Conservation (phyloP, 768 basidiomycete genomes). For the Collybia sp. region DNA sequence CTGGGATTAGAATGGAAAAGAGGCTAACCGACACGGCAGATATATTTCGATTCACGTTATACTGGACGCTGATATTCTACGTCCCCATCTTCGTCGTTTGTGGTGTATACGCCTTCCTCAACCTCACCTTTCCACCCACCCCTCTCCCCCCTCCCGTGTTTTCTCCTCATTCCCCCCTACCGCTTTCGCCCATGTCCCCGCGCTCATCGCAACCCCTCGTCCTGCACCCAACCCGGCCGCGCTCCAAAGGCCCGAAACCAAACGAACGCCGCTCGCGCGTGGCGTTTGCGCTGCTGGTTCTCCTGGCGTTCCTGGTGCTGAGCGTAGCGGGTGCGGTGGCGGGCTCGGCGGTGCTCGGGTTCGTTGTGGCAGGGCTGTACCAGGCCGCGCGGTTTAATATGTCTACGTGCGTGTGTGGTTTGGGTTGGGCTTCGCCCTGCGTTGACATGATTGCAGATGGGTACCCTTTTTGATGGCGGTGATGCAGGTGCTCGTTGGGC, state of each 20-base stretch:
- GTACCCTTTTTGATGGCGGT: constrained; percentile 41
- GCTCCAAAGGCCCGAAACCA: constrained; percentile 9
- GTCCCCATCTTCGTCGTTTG: constrained; percentile 44
- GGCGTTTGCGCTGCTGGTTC: constrained; percentile 41
- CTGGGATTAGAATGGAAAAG: no score
- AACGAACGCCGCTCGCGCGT: constrained; percentile 41
- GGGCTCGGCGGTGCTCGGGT: constrained; percentile 42
- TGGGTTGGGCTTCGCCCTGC: no score
- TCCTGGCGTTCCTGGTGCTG: constrained; percentile 34
- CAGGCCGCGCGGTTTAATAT: constrained; percentile 41
- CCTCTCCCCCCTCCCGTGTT: constrained; percentile 5
- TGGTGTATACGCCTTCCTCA: constrained; percentile 47
- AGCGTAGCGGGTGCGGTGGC: constrained; percentile 42
- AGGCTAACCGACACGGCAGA: constrained; percentile 22
- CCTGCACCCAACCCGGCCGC: no score
- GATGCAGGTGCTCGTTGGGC: constrained; percentile 35
- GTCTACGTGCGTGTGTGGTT: constrained; percentile 40
- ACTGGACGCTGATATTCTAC: constrained; percentile 49
- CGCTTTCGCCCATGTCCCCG: constrained; percentile 3
- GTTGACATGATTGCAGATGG: constrained; percentile 25
- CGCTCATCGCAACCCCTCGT: no score
- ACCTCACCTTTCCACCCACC: constrained; percentile 42
- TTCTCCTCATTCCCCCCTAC: constrained; percentile 6
- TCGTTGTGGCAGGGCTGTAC: constrained; percentile 39
- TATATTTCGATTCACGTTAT: constrained; percentile 48